Percentiles rank a stretch among this genome's conserved stretches.
phyloP scores from a whole-genome alignment of 495 filamentous ascomycete species.

The Choiromyces venosus region DNA sequence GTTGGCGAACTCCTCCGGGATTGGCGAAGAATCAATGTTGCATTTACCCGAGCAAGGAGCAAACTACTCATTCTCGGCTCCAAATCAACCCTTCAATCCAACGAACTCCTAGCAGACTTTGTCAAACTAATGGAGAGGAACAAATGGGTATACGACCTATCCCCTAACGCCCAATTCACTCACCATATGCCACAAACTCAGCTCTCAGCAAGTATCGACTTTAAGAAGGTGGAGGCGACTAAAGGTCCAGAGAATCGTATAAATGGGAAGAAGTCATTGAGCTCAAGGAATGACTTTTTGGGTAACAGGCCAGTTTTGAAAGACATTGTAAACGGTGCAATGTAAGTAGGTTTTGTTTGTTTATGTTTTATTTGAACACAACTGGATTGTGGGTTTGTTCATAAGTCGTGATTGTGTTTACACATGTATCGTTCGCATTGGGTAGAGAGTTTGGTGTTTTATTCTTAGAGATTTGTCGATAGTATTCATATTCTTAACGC shows the following conservation, averaged over 20 bases:
- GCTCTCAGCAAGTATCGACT: constrained; percentile 22
- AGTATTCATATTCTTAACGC: background rate
- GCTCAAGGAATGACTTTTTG: constrained; percentile 39
- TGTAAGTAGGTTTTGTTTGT: background rate
- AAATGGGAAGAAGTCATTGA: constrained; percentile 39
- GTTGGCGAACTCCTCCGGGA: constrained; percentile 88
- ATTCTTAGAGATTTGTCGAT: background rate
- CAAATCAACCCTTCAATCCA: constrained; percentile 64
- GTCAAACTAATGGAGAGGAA: constrained; percentile 66
- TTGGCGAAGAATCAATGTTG: constrained; percentile 91
- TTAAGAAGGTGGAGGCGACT: constrained; percentile 2
- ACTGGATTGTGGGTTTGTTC: background rate
- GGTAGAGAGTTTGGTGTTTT: background rate
- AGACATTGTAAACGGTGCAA: constrained; percentile 34
- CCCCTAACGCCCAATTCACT: constrained; percentile 54
- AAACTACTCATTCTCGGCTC: constrained; percentile 87
- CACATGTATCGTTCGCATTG: background rate
- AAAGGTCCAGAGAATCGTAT: constrained; percentile 33
- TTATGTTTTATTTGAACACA: background rate
- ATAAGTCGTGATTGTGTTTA: background rate
- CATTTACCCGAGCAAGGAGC: constrained; percentile 81
- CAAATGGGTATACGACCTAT: constrained; percentile 71
- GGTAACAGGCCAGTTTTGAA: constrained; percentile 38
- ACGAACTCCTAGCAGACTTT: constrained; percentile 70
- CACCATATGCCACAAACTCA: constrained; percentile 60